A percentile compares a stretch with the other conserved stretches of the same genome.
Conservation (phyloP, 768 basidiomycete species). For the Brasilioporus rufonigricans region DNA sequence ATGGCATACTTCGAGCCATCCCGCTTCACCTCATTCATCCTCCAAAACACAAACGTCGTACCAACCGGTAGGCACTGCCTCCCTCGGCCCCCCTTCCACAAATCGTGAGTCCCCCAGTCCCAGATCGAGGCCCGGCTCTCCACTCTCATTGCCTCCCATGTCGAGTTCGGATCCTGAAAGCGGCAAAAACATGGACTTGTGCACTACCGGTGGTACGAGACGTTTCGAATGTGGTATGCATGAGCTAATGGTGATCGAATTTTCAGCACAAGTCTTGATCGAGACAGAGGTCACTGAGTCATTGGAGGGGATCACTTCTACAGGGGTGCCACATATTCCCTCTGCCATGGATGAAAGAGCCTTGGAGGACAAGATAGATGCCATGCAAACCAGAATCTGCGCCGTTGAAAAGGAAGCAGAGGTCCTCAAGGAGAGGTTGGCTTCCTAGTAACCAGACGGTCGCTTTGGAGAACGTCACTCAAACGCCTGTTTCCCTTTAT, state of each 20-base stretch:
- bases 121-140: conserved; percentile 7
- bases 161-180: conserved; percentile 1
- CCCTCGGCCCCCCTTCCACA: too few relatives aligned
- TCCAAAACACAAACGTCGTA: conserved; percentile 2
- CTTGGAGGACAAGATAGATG: neutral
- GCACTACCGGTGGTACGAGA: neutral
- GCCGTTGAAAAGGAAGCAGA: neutral
- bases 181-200: neutral
- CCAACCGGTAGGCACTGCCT: neutral
- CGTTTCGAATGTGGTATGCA: neutral
- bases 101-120: neutral
- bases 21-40: conserved; percentile 14
- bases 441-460: conserved; percentile 3
- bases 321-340: neutral
- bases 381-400: neutral
- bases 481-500: neutral
- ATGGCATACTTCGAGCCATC: conserved; percentile 9
- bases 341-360: neutral
- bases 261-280: neutral
- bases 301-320: neutral
- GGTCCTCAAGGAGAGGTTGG: neutral
- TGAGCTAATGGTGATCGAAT: conserved; percentile 1
- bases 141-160: conserved; percentile 17
- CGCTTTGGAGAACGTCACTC: neutral
- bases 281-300: neutral